phyloP scores from a whole-genome alignment of 2,329 filamentous ascomycete genomes.

The Claviceps sp. region DNA sequence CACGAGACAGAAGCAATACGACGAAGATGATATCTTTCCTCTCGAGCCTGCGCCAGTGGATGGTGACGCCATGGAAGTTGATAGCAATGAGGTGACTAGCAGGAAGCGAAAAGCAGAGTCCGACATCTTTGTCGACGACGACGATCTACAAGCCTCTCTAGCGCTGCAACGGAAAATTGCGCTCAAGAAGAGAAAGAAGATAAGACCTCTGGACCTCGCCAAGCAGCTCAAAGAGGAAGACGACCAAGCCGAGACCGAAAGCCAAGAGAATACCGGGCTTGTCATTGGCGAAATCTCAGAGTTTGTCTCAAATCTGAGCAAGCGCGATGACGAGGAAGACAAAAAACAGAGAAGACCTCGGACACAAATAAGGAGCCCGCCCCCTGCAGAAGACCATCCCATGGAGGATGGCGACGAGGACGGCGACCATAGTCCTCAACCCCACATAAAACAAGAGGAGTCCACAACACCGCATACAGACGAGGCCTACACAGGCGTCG shows the following conservation, averaged over 20 bases:
- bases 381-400: constrained; percentile 12
- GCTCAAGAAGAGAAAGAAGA: constrained; percentile 83
- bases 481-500: constrained; percentile 5
- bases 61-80: constrained; percentile 60
- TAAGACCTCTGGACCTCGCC: constrained; percentile 75
- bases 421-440: constrained; percentile 10
- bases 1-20: constrained; percentile 54
- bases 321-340: constrained; percentile 43
- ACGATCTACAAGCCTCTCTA: constrained; percentile 78
- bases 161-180: constrained; percentile 71
- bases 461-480: neutral
- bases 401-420: constrained; percentile 17
- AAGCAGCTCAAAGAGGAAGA: constrained; percentile 54
- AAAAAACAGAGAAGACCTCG: constrained; percentile 33
- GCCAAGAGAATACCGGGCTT: constrained; percentile 41
- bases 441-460: constrained; percentile 12
- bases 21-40: constrained; percentile 48
- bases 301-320: constrained; percentile 77
- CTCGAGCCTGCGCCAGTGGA: constrained; percentile 22
- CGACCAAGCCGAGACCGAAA: constrained; percentile 28
- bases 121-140: constrained; percentile 71
- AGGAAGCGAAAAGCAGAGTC: constrained; percentile 55
- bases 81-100: constrained; percentile 35
- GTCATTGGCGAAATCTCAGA: constrained; percentile 95
- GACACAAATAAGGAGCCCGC: constrained; percentile 13